Conservation (phyloP, 2,329 filamentous ascomycete species). For the Ascochyta rabiei region DNA sequence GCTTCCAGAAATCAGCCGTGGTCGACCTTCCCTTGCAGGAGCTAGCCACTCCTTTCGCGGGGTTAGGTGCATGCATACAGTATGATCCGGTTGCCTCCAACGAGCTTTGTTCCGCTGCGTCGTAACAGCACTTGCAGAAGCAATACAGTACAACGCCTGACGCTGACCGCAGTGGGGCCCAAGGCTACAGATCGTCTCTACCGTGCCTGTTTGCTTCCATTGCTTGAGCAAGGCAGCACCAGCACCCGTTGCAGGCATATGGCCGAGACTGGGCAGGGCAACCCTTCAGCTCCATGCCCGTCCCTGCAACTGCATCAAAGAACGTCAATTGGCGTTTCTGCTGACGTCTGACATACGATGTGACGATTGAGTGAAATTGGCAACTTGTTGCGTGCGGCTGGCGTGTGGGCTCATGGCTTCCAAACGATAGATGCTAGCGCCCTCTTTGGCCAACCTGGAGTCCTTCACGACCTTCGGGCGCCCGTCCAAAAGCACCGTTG, state of each 20-base stretch:
- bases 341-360: conserved; percentile 19
- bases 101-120: conserved; percentile 34
- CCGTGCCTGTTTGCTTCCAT: conserved; percentile 20
- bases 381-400: conserved; percentile 32
- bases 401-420: conserved; percentile 29
- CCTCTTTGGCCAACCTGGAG: conserved; percentile 29
- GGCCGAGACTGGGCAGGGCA: conserved; percentile 9
- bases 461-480: conserved; percentile 14
- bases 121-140: conserved; percentile 30
- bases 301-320: conserved; percentile 19
- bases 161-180: conserved; percentile 27
- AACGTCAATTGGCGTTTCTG: conserved; percentile 30
- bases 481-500: conserved; percentile 30
- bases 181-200: conserved; percentile 7
- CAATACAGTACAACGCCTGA: conserved; percentile 20
- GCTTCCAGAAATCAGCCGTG: conserved; percentile 32
- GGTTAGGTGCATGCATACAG: conserved; percentile 38
- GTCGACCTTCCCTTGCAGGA: conserved; percentile 36
- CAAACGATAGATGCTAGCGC: conserved; percentile 31
- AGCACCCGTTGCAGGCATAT: conserved; percentile 17
- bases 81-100: conserved; percentile 24
- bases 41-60: conserved; percentile 37
- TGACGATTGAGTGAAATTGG: conserved; percentile 30
- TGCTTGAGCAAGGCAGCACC: conserved; percentile 28
- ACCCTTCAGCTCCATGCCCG: conserved; percentile 19